Evolutionary conservation across 2,329 filamentous ascomycete species (phyloP).

Genomic region (Rhexocercosporidium sp.): DNA sequence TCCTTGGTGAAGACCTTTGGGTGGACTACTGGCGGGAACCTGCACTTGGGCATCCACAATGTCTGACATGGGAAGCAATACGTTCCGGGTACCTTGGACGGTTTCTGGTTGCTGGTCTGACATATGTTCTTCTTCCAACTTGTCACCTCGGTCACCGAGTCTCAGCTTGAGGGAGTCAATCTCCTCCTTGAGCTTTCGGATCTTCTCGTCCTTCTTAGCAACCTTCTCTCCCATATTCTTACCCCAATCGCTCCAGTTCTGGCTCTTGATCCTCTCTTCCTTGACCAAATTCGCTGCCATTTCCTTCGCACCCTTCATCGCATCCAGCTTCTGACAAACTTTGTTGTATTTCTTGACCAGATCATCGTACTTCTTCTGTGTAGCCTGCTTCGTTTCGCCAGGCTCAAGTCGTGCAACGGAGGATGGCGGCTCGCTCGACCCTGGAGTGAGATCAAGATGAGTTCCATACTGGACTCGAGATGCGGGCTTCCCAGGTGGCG

Average conservation of each 20-base stretch:
- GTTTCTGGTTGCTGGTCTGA: neutral
- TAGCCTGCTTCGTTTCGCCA: slow-evolving; percentile 12
- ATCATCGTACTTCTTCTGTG: slow-evolving; percentile 22
- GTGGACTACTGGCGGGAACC: slow-evolving; percentile 7
- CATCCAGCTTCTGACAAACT: slow-evolving; percentile 19
- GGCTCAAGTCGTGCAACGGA: slow-evolving; percentile 15
- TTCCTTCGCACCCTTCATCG: slow-evolving; percentile 23
- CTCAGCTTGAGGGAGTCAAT: slow-evolving; percentile 19
- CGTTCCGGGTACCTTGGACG: neutral
- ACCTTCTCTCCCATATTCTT: slow-evolving; percentile 19
- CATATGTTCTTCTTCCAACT: neutral
- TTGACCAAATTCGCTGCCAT: slow-evolving; percentile 22
- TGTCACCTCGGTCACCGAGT: neutral
- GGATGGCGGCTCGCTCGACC: slow-evolving; percentile 18
- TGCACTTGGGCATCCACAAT: neutral
- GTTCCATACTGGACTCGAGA: neutral
- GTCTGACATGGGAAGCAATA: neutral
- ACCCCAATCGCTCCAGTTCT: slow-evolving; percentile 22
- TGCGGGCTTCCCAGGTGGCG: neutral
- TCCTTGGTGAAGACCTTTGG: neutral
- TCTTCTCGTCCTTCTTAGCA: slow-evolving; percentile 27
- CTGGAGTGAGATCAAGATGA: slow-evolving; percentile 10
- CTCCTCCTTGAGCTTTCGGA: slow-evolving; percentile 28
- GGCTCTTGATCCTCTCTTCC: slow-evolving; percentile 23
- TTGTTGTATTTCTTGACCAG: slow-evolving; percentile 33